These are phyloP conservation scores for Trichoderma koningiopsis DNA, from an alignment of 2,329 filamentous ascomycete genomes.

Conservation along the genomic window DNA sequence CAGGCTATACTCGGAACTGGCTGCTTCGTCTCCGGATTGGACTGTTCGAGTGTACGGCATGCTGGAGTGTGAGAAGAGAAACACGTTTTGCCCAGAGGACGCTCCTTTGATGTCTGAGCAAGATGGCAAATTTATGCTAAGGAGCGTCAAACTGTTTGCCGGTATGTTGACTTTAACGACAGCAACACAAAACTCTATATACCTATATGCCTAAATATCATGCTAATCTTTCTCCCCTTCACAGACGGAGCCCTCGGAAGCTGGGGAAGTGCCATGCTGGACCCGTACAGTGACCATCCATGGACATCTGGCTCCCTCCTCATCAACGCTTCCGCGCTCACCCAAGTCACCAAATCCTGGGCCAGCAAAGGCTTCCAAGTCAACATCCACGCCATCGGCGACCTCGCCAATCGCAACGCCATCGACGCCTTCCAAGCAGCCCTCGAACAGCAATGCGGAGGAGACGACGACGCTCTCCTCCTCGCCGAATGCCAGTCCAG, in stretches of 20 bases:
- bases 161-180: conserved; percentile 44
- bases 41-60: conserved; percentile 68
- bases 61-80: conserved; percentile 65
- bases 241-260: conserved; percentile 69
- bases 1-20: conserved; percentile 56
- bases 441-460: conserved; percentile 56
- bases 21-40: conserved; percentile 50
- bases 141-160: conserved; percentile 70
- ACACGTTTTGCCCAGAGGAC: conserved; percentile 62
- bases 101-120: conserved; percentile 47
- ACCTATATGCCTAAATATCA: neutral
- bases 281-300: conserved; percentile 67
- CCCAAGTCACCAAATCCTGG: conserved; percentile 58
- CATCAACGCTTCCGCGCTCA: conserved; percentile 63
- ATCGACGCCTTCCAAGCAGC: conserved; percentile 63
- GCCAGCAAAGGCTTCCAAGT: conserved; percentile 64
- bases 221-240: neutral
- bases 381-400: conserved; percentile 73
- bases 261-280: conserved; percentile 72
- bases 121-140: conserved; percentile 57
- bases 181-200: no score
- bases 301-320: conserved; percentile 65
- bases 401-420: conserved; percentile 66
- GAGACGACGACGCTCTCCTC: conserved; percentile 26
- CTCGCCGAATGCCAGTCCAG: conserved; percentile 55